Evolutionary conservation across 257 asterid genomes (phyloP).

Genomic region (Schizonepeta tenuifolia): DNA sequence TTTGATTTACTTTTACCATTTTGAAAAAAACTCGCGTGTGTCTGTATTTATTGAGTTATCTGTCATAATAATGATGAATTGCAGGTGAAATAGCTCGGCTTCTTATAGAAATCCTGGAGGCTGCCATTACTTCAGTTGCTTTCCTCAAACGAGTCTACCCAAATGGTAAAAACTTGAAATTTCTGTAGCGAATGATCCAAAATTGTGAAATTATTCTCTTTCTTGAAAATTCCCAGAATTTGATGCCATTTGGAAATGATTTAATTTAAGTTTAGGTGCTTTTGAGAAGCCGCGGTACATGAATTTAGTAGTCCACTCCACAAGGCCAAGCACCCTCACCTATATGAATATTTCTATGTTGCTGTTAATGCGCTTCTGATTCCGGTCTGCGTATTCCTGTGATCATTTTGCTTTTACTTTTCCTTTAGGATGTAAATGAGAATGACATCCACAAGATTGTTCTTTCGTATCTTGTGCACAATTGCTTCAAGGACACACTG

Average conservation of each 20-base stretch:
- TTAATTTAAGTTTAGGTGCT: constrained; percentile 51
- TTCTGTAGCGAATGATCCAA: not conserved
- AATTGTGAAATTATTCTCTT: not conserved
- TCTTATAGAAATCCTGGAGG: constrained; percentile 79
- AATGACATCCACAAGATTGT: constrained; percentile 74
- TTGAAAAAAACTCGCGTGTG: no score
- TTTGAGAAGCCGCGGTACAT: constrained; percentile 85
- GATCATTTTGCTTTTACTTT: not conserved
- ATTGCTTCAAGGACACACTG: constrained; percentile 79
- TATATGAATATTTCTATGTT: constrained; percentile 67
- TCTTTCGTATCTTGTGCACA: constrained; percentile 81
- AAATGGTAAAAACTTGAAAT: constrained; percentile 47
- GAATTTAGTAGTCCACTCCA: constrained; percentile 91
- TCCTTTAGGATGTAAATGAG: constrained; percentile 63
- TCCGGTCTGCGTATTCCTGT: constrained; percentile 1
- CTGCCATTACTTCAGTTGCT: constrained; percentile 76
- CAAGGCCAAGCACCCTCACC: constrained; percentile 78
- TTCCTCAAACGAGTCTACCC: constrained; percentile 88
- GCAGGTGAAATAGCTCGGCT: constrained; percentile 72
- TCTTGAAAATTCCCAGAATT: not conserved
- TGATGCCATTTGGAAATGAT: not conserved
- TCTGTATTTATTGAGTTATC: not conserved
- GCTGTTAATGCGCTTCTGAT: constrained; percentile 68
- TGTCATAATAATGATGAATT: not conserved
- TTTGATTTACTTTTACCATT: no score